Evolutionary conservation across 2,329 filamentous ascomycete species (phyloP), one percentile per base, ranked within the genome.

Genomic region (Lecanicillium sp.): DNA sequence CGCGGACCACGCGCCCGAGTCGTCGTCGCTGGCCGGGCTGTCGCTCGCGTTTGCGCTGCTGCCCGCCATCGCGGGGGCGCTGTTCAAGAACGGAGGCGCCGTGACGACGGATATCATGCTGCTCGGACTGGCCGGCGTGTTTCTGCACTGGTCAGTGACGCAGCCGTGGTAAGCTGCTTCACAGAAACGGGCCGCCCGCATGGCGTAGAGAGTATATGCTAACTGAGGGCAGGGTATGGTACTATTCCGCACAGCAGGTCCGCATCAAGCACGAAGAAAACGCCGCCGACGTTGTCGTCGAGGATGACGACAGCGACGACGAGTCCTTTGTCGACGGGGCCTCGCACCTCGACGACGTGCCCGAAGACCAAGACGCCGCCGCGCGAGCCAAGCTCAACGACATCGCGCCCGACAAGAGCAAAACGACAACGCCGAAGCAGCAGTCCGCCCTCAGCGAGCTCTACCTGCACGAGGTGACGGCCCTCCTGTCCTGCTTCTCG

Each of bases 61-160:
- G 12, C 91, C 91, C 3, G 90, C 90, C 1, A 62, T 95, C n/a
- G 88, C 82, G 1, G 91, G 90, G 0, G 67, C 94, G 41, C 71
- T 96, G 49, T 94, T 95, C 62, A 79, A 86, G 52, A 87, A 95
- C 68, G 91, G 91, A 11, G 85, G 84, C 56, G 79, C 84, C 1
- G 76, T 96, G 52, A 81, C 90, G 47, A 95, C 90, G 0, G 91
- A 97, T 65, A 68, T 95, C 23, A 84, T 93, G 57, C 72, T 97
- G 27, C 69, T 97, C 26, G 81, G 78, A 3, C 67, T 97, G 52
- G 87, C 87, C 2, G 87, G 85, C 4, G 77, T 96, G 37, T 94
- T 96, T 59, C 72, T 97, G 52, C 90, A 95, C 62, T 96, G 90
- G 88, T 90, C 87, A 41, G 85, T 96, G 36, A 84, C 88, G 48